Conservation (phyloP, 768 basidiomycete species). For the Pleurotus platypus region DNA sequence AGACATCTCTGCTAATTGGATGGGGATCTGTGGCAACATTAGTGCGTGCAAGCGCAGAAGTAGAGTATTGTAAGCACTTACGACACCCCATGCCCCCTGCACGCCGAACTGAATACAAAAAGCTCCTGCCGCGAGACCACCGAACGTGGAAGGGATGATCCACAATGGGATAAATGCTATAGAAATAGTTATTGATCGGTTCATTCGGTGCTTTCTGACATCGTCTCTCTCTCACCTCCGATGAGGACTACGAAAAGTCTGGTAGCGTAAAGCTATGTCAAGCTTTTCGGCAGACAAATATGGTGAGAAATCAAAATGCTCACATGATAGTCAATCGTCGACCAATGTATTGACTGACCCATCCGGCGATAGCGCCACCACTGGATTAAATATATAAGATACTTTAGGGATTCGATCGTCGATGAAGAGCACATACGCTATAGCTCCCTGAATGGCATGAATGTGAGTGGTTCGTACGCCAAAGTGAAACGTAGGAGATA, state of each 20-base stretch:
- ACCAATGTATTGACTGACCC: conserved; percentile 70
- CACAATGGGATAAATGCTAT: conserved; percentile 71
- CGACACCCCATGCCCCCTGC: conserved; percentile 89
- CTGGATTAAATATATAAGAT: conserved; percentile 20
- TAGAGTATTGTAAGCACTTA: conserved; percentile 42
- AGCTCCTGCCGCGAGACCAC: conserved; percentile 73
- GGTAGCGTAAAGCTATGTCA: conserved; percentile 5
- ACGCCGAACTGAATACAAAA: conserved; percentile 88
- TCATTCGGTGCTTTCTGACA: no score
- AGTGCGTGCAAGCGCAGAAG: conserved; percentile 21
- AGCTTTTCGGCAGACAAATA: neutral
- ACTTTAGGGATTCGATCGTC: neutral
- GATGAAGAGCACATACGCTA: conserved; percentile 21
- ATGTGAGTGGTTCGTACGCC: neutral
- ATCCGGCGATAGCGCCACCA: conserved; percentile 74
- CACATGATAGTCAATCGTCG: conserved; percentile 79
- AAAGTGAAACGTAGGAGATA: neutral
- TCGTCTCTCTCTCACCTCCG: conserved; percentile 28
- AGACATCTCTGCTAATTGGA: conserved; percentile 79
- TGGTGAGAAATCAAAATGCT: conserved; percentile 12
- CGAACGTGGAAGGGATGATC: conserved; percentile 74
- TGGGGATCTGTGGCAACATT: conserved; percentile 45
- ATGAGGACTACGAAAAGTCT: conserved; percentile 55
- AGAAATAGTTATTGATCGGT: conserved; percentile 11
- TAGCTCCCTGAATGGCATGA: conserved; percentile 29